These are phyloP conservation scores for Fistulinella prunicolor DNA, from an alignment of 768 basidiomycete species.

Conservation along the genomic window DNA sequence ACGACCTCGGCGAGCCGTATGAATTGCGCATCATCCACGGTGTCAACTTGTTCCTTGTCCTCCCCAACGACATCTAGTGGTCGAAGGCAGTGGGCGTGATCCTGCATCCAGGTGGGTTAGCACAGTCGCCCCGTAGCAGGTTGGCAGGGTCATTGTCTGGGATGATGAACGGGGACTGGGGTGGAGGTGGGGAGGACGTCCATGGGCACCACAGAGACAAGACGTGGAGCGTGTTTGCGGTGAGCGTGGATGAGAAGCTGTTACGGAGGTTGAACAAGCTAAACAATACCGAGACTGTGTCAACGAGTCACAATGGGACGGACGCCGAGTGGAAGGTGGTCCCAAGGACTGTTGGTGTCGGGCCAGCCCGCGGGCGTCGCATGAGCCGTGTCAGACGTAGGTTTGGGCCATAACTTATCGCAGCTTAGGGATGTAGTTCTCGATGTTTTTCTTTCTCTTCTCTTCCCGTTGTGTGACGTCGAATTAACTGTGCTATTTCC, in stretches of 20 bases:
- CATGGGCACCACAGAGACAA: conserved; percentile 32
- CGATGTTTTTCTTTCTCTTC: too few species aligned
- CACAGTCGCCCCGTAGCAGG: conserved; percentile 32
- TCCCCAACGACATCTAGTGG: conserved; percentile 80
- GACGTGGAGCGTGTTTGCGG: conserved; percentile 57
- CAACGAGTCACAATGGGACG: conserved; percentile 67
- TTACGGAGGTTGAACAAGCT: conserved; percentile 73
- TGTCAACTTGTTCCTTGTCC: conserved; percentile 72
- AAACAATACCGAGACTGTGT: conserved; percentile 67
- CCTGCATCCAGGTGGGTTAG: conserved; percentile 58
- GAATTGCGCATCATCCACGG: conserved; percentile 83
- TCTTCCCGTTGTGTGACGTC: too few species aligned
- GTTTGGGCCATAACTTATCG: too few species aligned
- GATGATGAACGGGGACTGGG: conserved; percentile 19
- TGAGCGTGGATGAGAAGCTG: conserved; percentile 77
- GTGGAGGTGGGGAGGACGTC: not conserved
- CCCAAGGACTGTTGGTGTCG: conserved; percentile 37
- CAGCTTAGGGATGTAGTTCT: too few species aligned
- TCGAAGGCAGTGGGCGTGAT: conserved; percentile 41
- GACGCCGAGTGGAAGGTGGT: too few species aligned
- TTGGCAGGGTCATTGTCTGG: conserved; percentile 37
- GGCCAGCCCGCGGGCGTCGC: conserved; percentile 12
- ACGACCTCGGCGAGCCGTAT: conserved; percentile 81
- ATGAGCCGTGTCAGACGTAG: too few species aligned
- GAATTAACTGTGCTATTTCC: too few species aligned